Evolutionary conservation across 2,329 filamentous ascomycete genomes (phyloP), one percentile per base, ranked within the genome.

Genomic region (Arthrobotrys musiformis): DNA sequence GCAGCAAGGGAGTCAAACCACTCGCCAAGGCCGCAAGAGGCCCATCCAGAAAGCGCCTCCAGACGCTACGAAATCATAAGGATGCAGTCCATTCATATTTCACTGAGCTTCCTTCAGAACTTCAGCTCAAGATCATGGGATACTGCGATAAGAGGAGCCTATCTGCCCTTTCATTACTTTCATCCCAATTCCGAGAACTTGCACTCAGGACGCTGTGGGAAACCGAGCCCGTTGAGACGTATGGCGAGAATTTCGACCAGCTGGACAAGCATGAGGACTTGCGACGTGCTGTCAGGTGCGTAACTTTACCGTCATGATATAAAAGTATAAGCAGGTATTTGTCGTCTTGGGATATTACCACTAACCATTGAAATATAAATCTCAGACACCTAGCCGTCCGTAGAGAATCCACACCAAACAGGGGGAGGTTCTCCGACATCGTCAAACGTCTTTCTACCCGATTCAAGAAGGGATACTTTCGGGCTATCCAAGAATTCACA

Each of bases 181-280:
- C 66, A 3, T 62, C 60, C 17, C 28, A 70, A 22, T 70, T 54
- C 40, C 58, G 73, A 28, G 66, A 70, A 9, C 58, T 77, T 3
- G 42, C 72, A 2, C 37, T 70, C 15, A 52, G 50, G 9, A 19
- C 67, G 11, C 22, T 77, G 24, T 77, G 73, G 73, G 73, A 70
- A 61, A 61, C 60, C 5, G 22, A 66, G 30, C 66, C 66, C 0
- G 60, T 70, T 26, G 48, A 67, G 2, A 61, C 66, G 1, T 22
- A 61, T 9, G 19, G 62, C 17, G 44, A 56, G 26, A 77, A 77
- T 24, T 70, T 70, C 30, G 17, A 40, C 1, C 58, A 70, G 19
- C 26, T 77, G 6, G 73, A 77, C 22, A 26, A 67, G n/a, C 61
- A 70, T 58, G 66, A 77, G n/a, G 66, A 77, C 17, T 42, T 77